Evolutionary conservation across 805 yeast genomes (phyloP).

Genomic region (Starmerella cellae): DNA sequence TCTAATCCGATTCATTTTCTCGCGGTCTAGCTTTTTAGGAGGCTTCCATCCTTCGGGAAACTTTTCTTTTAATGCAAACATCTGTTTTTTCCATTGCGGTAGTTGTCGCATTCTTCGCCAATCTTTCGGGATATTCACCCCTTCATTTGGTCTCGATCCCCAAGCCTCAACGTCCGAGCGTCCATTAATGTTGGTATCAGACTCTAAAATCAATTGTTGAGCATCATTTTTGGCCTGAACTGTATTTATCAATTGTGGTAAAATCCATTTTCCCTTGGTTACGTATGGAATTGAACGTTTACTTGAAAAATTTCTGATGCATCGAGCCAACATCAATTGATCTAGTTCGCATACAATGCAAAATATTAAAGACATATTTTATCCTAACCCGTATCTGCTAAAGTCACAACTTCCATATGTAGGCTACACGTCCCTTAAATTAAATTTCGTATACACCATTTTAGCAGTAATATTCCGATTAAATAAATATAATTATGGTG

Average conservation of each 20-base stretch:
- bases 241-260: conserved; percentile 22
- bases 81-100: conserved; percentile 65
- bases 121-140: conserved; percentile 32
- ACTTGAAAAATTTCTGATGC: background rate
- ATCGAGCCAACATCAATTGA: too few species aligned
- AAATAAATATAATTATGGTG: too few species aligned
- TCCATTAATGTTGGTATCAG: too few species aligned
- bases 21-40: conserved; percentile 48
- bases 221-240: too few species aligned
- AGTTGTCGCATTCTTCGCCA: conserved; percentile 34
- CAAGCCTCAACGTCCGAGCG: conserved; percentile 3
- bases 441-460: too few species aligned
- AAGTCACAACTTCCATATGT: too few species aligned
- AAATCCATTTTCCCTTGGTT: conserved; percentile 26
- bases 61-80: conserved; percentile 48
- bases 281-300: conserved; percentile 16
- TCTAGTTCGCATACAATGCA: too few species aligned
- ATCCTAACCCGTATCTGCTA: too few species aligned
- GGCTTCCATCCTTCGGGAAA: conserved; percentile 58
- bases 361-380: too few species aligned
- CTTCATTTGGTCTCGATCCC: background rate
- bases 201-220: background rate
- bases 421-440: too few species aligned
- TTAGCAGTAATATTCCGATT: too few species aligned
- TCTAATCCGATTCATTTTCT: conserved; percentile 53